These are phyloP conservation scores for Candida labiduridarum DNA, from an alignment of 1,139 yeast species.

Conservation along the genomic window DNA sequence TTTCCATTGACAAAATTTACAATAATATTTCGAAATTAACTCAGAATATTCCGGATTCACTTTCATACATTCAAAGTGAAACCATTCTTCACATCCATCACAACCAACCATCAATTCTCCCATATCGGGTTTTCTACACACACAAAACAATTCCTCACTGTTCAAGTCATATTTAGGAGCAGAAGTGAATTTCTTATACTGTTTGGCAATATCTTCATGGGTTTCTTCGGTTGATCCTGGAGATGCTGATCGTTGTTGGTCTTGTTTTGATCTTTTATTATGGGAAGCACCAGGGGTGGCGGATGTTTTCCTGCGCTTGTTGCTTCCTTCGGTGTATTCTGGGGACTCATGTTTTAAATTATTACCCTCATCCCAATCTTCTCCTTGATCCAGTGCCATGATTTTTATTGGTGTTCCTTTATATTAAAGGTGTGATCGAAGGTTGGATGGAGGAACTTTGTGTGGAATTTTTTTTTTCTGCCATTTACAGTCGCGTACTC, in stretches of 20 bases:
- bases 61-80: constrained; percentile 78
- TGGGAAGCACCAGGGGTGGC: neutral
- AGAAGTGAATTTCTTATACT: constrained; percentile 43
- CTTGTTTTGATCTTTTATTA: constrained; percentile 3
- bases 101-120: constrained; percentile 86
- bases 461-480: too few species aligned
- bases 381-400: neutral
- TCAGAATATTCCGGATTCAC: constrained; percentile 55
- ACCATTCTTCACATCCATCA: constrained; percentile 97
- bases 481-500: neutral
- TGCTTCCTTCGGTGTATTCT: neutral
- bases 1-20: constrained; percentile 70
- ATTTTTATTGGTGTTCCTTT: neutral
- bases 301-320: neutral
- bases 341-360: neutral
- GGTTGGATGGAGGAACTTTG: too few species aligned
- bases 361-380: neutral
- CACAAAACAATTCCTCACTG: constrained; percentile 72
- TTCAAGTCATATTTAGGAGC: constrained; percentile 50
- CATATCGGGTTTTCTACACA: constrained; percentile 77
- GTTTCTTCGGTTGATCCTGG: constrained; percentile 20
- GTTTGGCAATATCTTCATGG: constrained; percentile 45
- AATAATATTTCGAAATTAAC: constrained; percentile 66
- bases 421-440: too few species aligned
- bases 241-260: neutral